Evolutionary conservation across 2,329 filamentous ascomycete genomes (phyloP).

Genomic region (Decorospora gaudefroyi): DNA sequence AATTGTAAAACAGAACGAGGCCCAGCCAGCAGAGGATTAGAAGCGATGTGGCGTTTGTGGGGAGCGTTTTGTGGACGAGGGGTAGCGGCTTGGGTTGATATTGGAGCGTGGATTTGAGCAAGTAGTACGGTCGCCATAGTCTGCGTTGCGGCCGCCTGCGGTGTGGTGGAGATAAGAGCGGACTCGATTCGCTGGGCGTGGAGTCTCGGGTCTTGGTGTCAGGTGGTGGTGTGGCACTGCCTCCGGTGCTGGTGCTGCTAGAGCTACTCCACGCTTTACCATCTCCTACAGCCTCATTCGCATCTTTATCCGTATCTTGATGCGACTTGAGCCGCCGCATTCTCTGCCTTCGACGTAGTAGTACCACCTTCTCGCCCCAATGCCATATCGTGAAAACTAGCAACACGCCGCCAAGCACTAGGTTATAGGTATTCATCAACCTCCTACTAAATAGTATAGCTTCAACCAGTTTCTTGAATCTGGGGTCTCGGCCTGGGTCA

Average conservation of each 20-base stretch:
- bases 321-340: not conserved
- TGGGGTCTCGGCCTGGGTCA: conserved; percentile 45
- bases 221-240: conserved; percentile 43
- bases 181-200: conserved; percentile 39
- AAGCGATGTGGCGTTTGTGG: conserved; percentile 61
- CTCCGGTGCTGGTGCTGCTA: conserved; percentile 48
- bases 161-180: conserved; percentile 35
- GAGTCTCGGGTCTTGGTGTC: conserved; percentile 16
- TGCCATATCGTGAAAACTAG: conserved; percentile 46
- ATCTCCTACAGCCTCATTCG: conserved; percentile 11
- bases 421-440: conserved; percentile 50
- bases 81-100: conserved; percentile 64
- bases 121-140: conserved; percentile 28
- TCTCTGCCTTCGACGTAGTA: conserved; percentile 26
- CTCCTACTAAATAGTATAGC: conserved; percentile 47
- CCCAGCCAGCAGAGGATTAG: conserved; percentile 57
- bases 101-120: conserved; percentile 49
- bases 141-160: conserved; percentile 3
- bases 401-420: conserved; percentile 46
- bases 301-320: not conserved
- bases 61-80: conserved; percentile 61
- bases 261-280: conserved; percentile 45
- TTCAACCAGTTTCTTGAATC: conserved; percentile 44
- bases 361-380: conserved; percentile 38
- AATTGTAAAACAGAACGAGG: conserved; percentile 62